Evolutionary conservation across 2,329 filamentous ascomycete genomes (phyloP).

Genomic region (Trichophyton equinum): DNA sequence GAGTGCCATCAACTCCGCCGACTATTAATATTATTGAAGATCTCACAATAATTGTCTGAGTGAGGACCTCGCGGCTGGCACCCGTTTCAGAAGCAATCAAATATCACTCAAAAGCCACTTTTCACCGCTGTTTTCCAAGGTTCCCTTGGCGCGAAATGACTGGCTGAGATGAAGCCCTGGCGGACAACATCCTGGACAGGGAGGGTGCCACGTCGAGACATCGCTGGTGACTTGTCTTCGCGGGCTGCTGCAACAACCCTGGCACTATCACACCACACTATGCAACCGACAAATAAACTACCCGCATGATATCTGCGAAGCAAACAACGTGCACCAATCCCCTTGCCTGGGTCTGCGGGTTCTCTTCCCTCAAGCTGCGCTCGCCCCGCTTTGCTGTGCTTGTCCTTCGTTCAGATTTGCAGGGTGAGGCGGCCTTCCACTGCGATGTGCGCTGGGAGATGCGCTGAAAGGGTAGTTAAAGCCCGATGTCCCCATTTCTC

Average conservation of each 20-base stretch:
- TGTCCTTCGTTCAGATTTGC: background rate
- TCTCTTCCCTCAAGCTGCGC: background rate
- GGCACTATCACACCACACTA: background rate
- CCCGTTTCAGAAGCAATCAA: background rate
- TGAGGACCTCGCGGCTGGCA: background rate
- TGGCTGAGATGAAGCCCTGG: background rate
- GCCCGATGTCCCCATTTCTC: conserved; percentile 18
- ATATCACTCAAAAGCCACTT: background rate
- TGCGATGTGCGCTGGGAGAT: conserved; percentile 1
- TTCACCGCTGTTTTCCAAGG: conserved; percentile 1
- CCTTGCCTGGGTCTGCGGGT: background rate
- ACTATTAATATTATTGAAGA: background rate
- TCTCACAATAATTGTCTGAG: background rate
- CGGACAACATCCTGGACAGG: background rate
- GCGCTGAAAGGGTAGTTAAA: conserved; percentile 4
- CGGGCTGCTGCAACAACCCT: background rate
- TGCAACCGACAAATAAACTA: conserved; percentile 3
- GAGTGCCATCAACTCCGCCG: background rate
- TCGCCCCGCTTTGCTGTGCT: background rate
- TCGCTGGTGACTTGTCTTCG: background rate
- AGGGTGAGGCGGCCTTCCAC: background rate
- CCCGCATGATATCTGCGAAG: background rate
- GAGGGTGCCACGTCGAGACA: conserved; percentile 4
- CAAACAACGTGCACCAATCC: conserved; percentile 2
- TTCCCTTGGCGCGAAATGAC: background rate